phyloP scores from a whole-genome alignment of 116 monocot species.

The Dioscorea cayenensis region DNA sequence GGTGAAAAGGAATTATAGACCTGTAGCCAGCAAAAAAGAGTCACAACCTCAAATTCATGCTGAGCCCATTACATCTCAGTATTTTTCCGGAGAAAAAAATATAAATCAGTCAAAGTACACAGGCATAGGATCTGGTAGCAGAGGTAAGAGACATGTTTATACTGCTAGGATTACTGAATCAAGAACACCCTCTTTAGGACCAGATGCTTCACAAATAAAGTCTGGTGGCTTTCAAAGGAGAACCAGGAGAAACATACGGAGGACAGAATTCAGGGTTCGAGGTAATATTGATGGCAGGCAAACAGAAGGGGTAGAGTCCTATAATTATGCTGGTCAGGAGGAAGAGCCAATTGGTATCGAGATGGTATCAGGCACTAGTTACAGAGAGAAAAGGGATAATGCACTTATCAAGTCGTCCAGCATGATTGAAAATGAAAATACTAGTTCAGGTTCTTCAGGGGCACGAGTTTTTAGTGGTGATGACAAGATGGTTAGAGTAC shows the following conservation, averaged over 20 bases:
- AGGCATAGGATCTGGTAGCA: slow-evolving; percentile 25
- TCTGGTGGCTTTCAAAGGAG: slow-evolving; percentile 44
- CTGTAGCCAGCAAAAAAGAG: slow-evolving; percentile 22
- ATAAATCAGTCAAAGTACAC: slow-evolving; percentile 18
- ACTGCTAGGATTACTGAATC: slow-evolving; percentile 34
- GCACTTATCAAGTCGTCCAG: slow-evolving; percentile 18
- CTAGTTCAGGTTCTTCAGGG: slow-evolving; percentile 17
- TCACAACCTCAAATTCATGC: slow-evolving; percentile 10
- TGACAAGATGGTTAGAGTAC: slow-evolving; percentile 10
- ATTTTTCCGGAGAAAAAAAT: slow-evolving; percentile 23
- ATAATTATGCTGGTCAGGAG: slow-evolving; percentile 17
- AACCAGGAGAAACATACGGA: slow-evolving; percentile 35
- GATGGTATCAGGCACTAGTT: slow-evolving; percentile 13
- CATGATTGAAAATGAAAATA: slow-evolving; percentile 31
- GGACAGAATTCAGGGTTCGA: slow-evolving; percentile 68
- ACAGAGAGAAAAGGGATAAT: slow-evolving; percentile 22
- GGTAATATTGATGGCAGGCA: slow-evolving; percentile 42
- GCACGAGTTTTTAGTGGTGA: slow-evolving; percentile 12
- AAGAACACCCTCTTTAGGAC: slow-evolving; percentile 23
- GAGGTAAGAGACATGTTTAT: slow-evolving; percentile 65
- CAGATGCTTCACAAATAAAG: slow-evolving; percentile 33
- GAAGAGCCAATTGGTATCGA: slow-evolving; percentile 18
- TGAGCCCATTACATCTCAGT: slow-evolving; percentile 17
- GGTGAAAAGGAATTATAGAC: slow-evolving; percentile 23
- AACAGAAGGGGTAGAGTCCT: slow-evolving; percentile 14